A percentile compares a stretch with the other conserved stretches of the same genome.
These are phyloP conservation scores for Akanthomyces muscarius DNA, from an alignment of 2,329 filamentous ascomycete genomes.

Conservation along the genomic window DNA sequence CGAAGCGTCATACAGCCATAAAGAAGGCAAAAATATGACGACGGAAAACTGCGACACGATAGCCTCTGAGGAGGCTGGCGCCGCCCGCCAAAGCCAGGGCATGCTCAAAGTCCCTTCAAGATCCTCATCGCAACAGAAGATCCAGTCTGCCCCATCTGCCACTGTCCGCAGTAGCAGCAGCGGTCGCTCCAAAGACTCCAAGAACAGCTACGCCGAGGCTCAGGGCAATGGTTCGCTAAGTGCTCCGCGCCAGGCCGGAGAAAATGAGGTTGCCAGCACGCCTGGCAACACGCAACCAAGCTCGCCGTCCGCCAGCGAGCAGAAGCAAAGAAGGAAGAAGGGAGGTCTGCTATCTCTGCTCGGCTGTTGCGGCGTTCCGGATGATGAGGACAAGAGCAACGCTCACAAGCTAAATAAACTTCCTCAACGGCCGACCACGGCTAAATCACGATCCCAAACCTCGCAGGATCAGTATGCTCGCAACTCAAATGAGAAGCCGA, in stretches of 20 bases:
- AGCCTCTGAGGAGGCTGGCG: constrained; percentile 39
- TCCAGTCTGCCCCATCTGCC: constrained; percentile 55
- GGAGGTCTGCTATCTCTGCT: constrained; percentile 57
- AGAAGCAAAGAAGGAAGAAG: constrained; percentile 52
- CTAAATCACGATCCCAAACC: constrained; percentile 50
- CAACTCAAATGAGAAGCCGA: constrained; percentile 45
- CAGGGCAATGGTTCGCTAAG: constrained; percentile 64
- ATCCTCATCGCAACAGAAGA: constrained; percentile 56
- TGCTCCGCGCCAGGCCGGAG: constrained; percentile 57
- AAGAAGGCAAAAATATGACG: constrained; percentile 34
- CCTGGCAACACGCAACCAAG: constrained; percentile 48
- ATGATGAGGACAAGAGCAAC: constrained; percentile 50
- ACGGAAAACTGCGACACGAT: constrained; percentile 40
- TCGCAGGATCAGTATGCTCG: constrained; percentile 46
- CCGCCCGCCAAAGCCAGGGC: constrained; percentile 47
- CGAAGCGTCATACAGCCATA: constrained; percentile 33
- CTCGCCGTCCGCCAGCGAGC: constrained; percentile 45
- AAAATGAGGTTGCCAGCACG: constrained; percentile 49
- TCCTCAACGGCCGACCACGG: constrained; percentile 50
- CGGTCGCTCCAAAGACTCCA: constrained; percentile 62
- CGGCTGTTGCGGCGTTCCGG: constrained; percentile 63
- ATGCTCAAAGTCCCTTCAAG: constrained; percentile 58
- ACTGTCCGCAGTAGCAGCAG: constrained; percentile 60
- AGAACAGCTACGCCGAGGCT: constrained; percentile 58
- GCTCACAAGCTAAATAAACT: constrained; percentile 57